Base-by-base conservation (phyloP, 306 rosid genomes). In the Begonia masoniana region DNA sequence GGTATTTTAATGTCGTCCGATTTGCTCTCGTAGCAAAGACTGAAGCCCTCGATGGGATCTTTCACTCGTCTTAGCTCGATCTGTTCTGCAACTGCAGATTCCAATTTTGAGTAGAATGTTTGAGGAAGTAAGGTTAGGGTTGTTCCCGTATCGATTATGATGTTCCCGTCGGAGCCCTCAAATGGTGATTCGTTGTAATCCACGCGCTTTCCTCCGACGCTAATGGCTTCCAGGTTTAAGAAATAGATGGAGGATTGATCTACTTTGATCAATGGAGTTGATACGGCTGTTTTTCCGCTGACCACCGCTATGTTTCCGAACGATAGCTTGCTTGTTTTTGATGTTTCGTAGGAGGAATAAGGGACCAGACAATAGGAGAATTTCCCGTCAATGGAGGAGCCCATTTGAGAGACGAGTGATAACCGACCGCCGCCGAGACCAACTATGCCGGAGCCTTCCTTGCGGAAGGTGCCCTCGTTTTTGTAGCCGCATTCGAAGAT, bases 331-430 rank as follows among this genome's bases (percentile, higher is more conserved):
- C 76, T 66, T 0, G 72, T 5, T 1, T 23, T 10, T 0, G 10
- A 2, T 0, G 17, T 4, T 2, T 31, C 39, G 39, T 31, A 31
- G 39, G 55, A 16, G 0, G 13, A 6, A 0, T 43, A 0, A 1
- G 85, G 70, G 4, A 62, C 17, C 50, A 86, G 75, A 54, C 95
- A 85, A 41, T 85, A 71, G 0, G 88, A 75, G 52, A 82, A 85
- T 39, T 73, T 85, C 0, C 69, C 75, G 0, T 1, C 58, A 0
- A 67, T 62, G 0, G 78, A 58, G 4, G 74, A 0, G 6, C 36
- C 58, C 52, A 86, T 2, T 13, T 75, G 93, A 3, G 67, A 10
- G 11, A 65, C n/a, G 6, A 86, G 71, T 0, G 88, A 86, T 6
- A 41, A 19, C 0, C 24, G 7, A 2, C 88, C 81, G 0, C 60